Percentiles rank a stretch among this genome's conserved stretches.
phyloP scores from a whole-genome alignment of 768 basidiomycete species.

The Pleurotus djamor region DNA sequence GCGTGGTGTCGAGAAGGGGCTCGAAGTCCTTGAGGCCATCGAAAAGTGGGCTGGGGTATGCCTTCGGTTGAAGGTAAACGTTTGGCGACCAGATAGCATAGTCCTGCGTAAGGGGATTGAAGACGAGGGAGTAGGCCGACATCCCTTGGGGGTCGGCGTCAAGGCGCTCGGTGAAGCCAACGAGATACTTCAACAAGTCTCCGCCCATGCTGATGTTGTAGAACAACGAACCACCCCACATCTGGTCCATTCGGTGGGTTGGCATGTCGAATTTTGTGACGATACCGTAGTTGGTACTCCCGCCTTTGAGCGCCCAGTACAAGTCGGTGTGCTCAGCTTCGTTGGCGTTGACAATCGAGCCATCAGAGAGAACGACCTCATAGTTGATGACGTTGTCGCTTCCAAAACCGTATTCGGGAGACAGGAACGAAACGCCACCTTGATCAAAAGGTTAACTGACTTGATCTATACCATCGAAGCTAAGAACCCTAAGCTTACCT shows the following conservation, averaged over 20 bases:
- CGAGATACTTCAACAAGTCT: conserved; percentile 6
- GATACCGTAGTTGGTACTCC: conserved; percentile 15
- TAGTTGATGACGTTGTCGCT: conserved; percentile 12
- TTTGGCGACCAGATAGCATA: conserved; percentile 10
- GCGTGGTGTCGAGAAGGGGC: conserved; percentile 7
- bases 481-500: conserved; percentile 1
- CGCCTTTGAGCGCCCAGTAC: conserved; percentile 15
- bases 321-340: conserved; percentile 11
- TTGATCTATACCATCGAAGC: background rate
- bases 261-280: conserved; percentile 15
- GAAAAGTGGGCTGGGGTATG: conserved; percentile 6
- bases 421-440: conserved; percentile 16
- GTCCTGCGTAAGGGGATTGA: conserved; percentile 1
- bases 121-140: conserved; percentile 7
- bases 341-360: conserved; percentile 9
- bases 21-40: conserved; percentile 3
- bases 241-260: conserved; percentile 5
- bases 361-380: conserved; percentile 14
- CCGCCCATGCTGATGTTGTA: conserved; percentile 7
- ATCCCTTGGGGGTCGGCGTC: conserved; percentile 6
- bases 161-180: conserved; percentile 6
- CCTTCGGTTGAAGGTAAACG: conserved; percentile 6
- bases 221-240: conserved; percentile 14
- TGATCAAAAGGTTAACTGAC: too few relatives aligned
- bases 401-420: conserved; percentile 9